phyloP scores from a whole-genome alignment of 257 asterid species.

The Thymus mandschuricus region DNA sequence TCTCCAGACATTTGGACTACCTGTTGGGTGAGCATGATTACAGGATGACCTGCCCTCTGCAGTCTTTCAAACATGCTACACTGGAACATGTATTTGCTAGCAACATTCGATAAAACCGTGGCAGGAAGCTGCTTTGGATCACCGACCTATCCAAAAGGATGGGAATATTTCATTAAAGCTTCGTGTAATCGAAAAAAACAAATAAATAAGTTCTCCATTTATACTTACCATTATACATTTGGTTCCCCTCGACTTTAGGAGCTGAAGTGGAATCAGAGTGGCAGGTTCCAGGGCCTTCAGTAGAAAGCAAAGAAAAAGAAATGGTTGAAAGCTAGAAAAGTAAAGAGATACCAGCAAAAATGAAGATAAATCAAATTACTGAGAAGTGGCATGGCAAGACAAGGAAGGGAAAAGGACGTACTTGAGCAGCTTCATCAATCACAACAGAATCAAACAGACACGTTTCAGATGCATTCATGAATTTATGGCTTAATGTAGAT shows the following conservation, averaged over 20 bases:
- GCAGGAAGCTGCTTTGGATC: slow-evolving; percentile 99
- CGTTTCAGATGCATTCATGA: slow-evolving; percentile 66
- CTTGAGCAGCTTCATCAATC: slow-evolving; percentile 99
- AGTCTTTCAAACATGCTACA: slow-evolving; percentile 99
- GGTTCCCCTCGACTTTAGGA: slow-evolving; percentile 84
- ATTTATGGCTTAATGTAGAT: slow-evolving; percentile 69
- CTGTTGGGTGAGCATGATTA: slow-evolving; percentile 93
- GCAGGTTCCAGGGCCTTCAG: slow-evolving; percentile 97
- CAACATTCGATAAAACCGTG: slow-evolving; percentile 90
- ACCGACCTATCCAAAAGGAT: slow-evolving; percentile 68
- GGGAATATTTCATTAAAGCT: slow-evolving; percentile 31
- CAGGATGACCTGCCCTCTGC: slow-evolving; percentile 98
- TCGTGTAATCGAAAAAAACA: slow-evolving; percentile 24
- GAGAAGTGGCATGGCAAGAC: slow-evolving; percentile 21
- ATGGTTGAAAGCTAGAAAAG: slow-evolving; percentile 31
- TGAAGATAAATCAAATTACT: slow-evolving; percentile 30
- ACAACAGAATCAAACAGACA: slow-evolving; percentile 93
- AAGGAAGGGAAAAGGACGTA: slow-evolving; percentile 36
- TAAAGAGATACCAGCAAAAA: slow-evolving; percentile 20
- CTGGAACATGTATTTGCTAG: slow-evolving; percentile 85
- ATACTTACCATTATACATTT: slow-evolving; percentile 89
- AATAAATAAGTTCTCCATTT: slow-evolving; percentile 20
- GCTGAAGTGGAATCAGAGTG: slow-evolving; percentile 96
- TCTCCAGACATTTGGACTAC: slow-evolving; percentile 42
- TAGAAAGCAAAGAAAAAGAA: slow-evolving; percentile 11